Evolutionary conservation across 306 rosid genomes (phyloP), one percentile per base, ranked within the genome.

Genomic region (Dicorynia guianensis): DNA sequence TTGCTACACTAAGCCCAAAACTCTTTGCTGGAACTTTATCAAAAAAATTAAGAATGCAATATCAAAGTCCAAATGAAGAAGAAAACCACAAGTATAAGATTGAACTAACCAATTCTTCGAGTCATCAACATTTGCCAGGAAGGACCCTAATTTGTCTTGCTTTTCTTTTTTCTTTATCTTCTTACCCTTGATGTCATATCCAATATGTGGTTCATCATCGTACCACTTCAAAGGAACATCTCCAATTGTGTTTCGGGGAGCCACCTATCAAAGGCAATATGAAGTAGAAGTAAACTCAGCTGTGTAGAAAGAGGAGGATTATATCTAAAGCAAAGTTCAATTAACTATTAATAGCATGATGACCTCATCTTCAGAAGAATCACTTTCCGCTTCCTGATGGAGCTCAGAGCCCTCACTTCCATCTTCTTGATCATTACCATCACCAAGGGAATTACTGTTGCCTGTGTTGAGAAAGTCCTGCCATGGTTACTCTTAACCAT

Each of bases 341-440:
- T n/a, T 10, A 19, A 48, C 65, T 70, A 49, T 38, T 14, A 48
- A 61, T 59, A 59, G 5, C 14, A 55, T 4, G 76, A 8, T 63
- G 13, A 95, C 98, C 97, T 95, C 98, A 48, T 95, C 98, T 80
- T 95, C 98, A 44, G 98, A 95, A 14, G 98, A 95, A 85, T 92
- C 98, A 82, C 97, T 95, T 85, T 92, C 88, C 11, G 18, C 88
- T 72, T 15, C 90, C 69, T 80, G 80, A 48, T 83, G 84, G 61
- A 70, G 67, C 38, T 82, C 86, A 4, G 90, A 84, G 73, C 74
- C 65, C 36, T 84, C 90, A 58, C 83, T 81, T 69, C 63, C 77
- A 17, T 76, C 81, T 34, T 74, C 87, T 76, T 66, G 70, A 60
- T 58, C 79, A 56, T 54, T 33, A 56, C 30, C 85, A 46, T 19